A percentile compares a stretch with the other conserved stretches of the same genome.
These are phyloP conservation scores for Rosa rugosa DNA, from an alignment of 306 rosid species.

Conservation along the genomic window DNA sequence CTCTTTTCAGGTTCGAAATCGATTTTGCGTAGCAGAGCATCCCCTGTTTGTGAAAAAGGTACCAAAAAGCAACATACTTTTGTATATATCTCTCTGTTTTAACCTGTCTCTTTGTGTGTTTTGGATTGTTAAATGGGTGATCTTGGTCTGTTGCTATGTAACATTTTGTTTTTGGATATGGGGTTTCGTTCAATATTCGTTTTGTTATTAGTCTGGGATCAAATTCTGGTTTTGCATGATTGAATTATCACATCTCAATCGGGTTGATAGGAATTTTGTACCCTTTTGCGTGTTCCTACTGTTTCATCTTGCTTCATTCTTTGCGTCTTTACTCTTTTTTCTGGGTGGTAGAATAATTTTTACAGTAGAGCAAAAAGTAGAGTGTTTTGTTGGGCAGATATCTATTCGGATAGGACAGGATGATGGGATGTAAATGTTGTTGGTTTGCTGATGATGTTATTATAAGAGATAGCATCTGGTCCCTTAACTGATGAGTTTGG, in stretches of 20 bases:
- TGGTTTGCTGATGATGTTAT: conserved; percentile 8
- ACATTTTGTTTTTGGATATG: conserved; percentile 10
- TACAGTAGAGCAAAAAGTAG: background rate
- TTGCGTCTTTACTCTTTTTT: background rate
- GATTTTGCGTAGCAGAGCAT: conserved; percentile 2
- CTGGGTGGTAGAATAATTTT: conserved; percentile 1
- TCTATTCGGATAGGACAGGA: background rate
- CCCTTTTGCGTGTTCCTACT: background rate
- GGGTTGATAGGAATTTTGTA: background rate
- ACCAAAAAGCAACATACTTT: background rate
- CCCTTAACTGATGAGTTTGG: background rate
- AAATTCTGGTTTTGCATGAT: conserved; percentile 5
- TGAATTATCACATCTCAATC: background rate
- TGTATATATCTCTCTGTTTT: background rate
- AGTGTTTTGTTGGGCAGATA: background rate
- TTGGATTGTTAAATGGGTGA: conserved; percentile 1
- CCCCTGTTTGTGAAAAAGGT: conserved; percentile 24
- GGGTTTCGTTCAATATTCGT: background rate
- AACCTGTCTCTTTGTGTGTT: background rate
- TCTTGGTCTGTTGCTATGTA: background rate
- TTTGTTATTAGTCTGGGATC: background rate
- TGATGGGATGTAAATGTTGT: background rate
- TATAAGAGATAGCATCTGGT: background rate
- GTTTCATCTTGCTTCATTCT: background rate
- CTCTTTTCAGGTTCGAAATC: conserved; percentile 23